A percentile compares a stretch with the other conserved stretches of the same genome.
Conservation (phyloP, 2,329 filamentous ascomycete genomes). For the Fusarium sororula region DNA sequence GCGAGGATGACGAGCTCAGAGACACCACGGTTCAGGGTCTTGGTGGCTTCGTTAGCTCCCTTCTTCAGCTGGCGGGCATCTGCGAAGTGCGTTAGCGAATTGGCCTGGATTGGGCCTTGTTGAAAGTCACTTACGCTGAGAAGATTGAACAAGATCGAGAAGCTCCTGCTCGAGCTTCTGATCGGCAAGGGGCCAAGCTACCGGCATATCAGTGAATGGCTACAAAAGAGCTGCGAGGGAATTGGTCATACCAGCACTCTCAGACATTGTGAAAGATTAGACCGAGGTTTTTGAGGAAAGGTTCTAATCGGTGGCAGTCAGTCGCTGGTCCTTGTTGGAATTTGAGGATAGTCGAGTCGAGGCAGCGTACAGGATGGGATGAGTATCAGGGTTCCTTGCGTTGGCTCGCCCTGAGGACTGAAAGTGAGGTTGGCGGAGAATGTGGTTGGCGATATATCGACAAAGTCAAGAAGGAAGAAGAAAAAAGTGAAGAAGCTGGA, state of each 20-base stretch:
- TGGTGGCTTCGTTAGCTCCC: slow-evolving; percentile 69
- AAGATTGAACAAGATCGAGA: slow-evolving; percentile 81
- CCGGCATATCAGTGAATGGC: slow-evolving; percentile 25
- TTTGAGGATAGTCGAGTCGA: background rate
- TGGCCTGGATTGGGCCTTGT: background rate
- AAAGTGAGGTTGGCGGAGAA: slow-evolving; percentile 20
- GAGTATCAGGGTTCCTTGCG: slow-evolving; percentile 66
- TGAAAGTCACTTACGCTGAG: slow-evolving; percentile 55
- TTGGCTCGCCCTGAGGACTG: slow-evolving; percentile 64
- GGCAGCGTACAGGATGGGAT: slow-evolving; percentile 25
- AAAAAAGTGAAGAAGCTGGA: slow-evolving; percentile 28
- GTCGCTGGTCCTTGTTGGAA: background rate
- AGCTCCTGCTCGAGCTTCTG: slow-evolving; percentile 81
- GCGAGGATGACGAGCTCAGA: slow-evolving; percentile 89
- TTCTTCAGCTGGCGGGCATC: slow-evolving; percentile 84
- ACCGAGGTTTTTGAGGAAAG: slow-evolving; percentile 27
- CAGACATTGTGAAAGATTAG: slow-evolving; percentile 38
- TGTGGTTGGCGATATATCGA: slow-evolving; percentile 27
- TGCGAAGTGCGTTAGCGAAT: slow-evolving; percentile 7
- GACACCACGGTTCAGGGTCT: slow-evolving; percentile 90
- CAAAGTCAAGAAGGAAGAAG: slow-evolving; percentile 21
- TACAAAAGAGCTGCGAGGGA: background rate
- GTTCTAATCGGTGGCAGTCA: slow-evolving; percentile 21
- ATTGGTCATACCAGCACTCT: slow-evolving; percentile 38
- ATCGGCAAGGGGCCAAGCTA: slow-evolving; percentile 78